These are phyloP conservation scores for Penstemon eatonii DNA, from an alignment of 257 asterid species.

Conservation along the genomic window DNA sequence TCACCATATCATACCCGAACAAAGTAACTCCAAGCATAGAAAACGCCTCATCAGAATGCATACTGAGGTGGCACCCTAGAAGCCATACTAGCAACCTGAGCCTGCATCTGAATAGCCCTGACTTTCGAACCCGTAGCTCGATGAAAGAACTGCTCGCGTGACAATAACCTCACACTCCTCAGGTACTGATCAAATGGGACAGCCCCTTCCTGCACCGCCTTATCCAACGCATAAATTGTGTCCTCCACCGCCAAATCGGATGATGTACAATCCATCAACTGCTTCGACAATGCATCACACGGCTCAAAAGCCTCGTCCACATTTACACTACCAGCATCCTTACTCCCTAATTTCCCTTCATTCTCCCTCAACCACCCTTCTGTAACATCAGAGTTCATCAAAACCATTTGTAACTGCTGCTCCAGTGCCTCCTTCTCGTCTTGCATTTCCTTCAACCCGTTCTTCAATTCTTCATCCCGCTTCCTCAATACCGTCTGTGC, in stretches of 20 bases:
- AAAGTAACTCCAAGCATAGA: conserved; percentile 3
- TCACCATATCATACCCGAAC: conserved; percentile 26
- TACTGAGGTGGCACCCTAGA: conserved; percentile 60
- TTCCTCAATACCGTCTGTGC: conserved; percentile 63
- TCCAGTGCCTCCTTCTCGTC: conserved; percentile 90
- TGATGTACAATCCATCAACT: conserved; percentile 73
- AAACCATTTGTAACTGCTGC: conserved; percentile 82
- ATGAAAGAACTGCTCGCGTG: conserved; percentile 83
- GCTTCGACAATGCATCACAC: conserved; percentile 67
- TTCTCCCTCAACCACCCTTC: conserved; percentile 84
- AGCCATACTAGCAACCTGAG: conserved; percentile 90
- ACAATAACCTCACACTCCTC: conserved; percentile 77
- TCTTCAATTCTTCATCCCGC: conserved; percentile 60
- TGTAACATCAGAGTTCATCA: conserved; percentile 71
- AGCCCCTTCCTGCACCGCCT: conserved; percentile 81
- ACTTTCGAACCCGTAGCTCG: conserved; percentile 81
- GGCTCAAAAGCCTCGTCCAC: conserved; percentile 70
- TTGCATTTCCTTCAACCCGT: conserved; percentile 78
- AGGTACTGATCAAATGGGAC: conserved; percentile 84
- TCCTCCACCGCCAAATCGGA: conserved; percentile 87
- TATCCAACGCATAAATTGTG: conserved; percentile 77
- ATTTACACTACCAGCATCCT: conserved; percentile 36
- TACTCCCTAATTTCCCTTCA: conserved; percentile 45
- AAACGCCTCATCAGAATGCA: conserved; percentile 32
- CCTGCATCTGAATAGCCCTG: conserved; percentile 93